Evolutionary conservation across 2,329 filamentous ascomycete species (phyloP).

Genomic region (Juglanconis oblonga): DNA sequence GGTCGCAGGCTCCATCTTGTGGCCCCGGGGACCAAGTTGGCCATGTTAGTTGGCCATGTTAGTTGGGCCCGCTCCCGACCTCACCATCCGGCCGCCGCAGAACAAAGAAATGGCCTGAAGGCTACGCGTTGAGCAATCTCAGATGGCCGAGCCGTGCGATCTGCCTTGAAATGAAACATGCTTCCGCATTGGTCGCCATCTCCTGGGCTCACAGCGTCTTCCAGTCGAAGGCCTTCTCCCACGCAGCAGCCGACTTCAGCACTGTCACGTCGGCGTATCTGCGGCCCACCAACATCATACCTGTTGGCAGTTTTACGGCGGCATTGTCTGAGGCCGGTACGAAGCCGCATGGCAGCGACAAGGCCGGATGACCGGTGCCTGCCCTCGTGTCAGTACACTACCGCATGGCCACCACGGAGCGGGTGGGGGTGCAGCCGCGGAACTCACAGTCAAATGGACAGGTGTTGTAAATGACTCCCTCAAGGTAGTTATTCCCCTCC

Average conservation of each 20-base stretch:
- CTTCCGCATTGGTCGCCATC: too few relatives aligned
- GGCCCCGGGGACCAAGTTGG: too few relatives aligned
- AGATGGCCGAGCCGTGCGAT: too few relatives aligned
- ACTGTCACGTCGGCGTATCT: constrained; percentile 11
- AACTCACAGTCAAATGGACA: constrained; percentile 12
- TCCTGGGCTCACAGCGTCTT: constrained; percentile 26
- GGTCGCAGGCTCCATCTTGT: too few relatives aligned
- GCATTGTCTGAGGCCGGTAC: constrained; percentile 5
- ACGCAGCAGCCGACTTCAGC: constrained; percentile 15
- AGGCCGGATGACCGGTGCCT: constrained; percentile 13
- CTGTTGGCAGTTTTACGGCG: constrained; percentile 8
- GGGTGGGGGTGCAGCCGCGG: background rate
- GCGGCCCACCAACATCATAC: constrained; percentile 10
- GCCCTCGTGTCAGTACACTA: background rate
- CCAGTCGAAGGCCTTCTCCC: constrained; percentile 15
- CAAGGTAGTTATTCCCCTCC: background rate
- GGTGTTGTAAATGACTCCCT: constrained; percentile 10
- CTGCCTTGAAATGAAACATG: too few relatives aligned
- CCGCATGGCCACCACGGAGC: background rate
- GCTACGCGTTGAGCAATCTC: too few relatives aligned
- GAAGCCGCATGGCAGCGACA: constrained; percentile 13
- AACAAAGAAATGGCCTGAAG: too few relatives aligned
- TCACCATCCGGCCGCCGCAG: too few relatives aligned
- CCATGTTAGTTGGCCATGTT: too few relatives aligned
- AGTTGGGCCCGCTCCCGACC: too few relatives aligned